Evolutionary conservation across 208 protist species (phyloP).

Genomic region (Phytomonas sp.): DNA sequence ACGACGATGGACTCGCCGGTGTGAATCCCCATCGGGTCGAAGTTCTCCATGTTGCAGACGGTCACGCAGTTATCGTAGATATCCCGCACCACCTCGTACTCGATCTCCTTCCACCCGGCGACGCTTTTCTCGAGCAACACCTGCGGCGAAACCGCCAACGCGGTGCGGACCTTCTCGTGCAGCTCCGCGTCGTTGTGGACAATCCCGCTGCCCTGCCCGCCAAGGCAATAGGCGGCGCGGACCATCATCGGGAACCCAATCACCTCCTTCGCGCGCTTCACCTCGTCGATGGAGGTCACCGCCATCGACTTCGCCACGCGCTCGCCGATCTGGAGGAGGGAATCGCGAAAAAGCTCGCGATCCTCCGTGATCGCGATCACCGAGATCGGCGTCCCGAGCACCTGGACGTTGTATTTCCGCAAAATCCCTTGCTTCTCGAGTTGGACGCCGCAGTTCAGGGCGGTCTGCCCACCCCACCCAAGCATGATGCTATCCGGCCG

Average conservation of each 20-base stretch:
- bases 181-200: slow-evolving; percentile 83
- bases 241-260: slow-evolving; percentile 98
- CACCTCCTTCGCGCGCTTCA: slow-evolving; percentile 37
- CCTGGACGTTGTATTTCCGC: slow-evolving; percentile 90
- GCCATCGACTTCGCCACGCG: slow-evolving; percentile 79
- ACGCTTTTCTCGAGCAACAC: slow-evolving; percentile 96
- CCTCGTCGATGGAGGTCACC: slow-evolving; percentile 68
- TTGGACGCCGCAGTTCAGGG: slow-evolving; percentile 97
- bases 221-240: slow-evolving; percentile 96
- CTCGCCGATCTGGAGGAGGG: slow-evolving; percentile 95
- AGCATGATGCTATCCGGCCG: slow-evolving; percentile 93
- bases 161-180: slow-evolving; percentile 68
- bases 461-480: slow-evolving; percentile 97
- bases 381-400: slow-evolving; percentile 93
- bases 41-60: slow-evolving; percentile 99
- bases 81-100: slow-evolving; percentile 98
- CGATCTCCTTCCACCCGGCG: slow-evolving; percentile 99
- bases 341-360: slow-evolving; percentile 95
- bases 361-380: slow-evolving; percentile 97
- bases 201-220: slow-evolving; percentile 97
- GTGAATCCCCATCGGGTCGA: slow-evolving; percentile 97
- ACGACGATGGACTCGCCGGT: slow-evolving; percentile 99
- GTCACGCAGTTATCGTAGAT: slow-evolving; percentile 99
- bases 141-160: slow-evolving; percentile 88
- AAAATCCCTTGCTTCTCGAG: slow-evolving; percentile 90